phyloP scores from a whole-genome alignment of 768 basidiomycete genomes.

The Lentinula detonsa region DNA sequence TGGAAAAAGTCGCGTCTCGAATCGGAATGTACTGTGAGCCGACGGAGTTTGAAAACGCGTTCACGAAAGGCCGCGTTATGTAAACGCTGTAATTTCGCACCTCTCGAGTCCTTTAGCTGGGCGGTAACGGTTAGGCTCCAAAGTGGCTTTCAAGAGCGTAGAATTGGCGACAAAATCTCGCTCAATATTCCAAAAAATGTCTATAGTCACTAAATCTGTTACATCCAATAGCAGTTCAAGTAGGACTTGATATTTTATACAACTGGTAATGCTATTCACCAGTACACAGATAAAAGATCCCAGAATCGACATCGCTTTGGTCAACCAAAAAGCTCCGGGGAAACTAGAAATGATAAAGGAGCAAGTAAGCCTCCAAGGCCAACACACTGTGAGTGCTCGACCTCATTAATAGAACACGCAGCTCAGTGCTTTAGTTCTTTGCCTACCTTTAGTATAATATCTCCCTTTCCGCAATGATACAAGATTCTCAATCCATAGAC shows the following conservation, averaged over 20 bases:
- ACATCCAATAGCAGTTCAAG: neutral
- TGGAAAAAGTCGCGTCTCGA: neutral
- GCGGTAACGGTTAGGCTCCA: too few relatives aligned
- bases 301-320: neutral
- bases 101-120: too few relatives aligned
- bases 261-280: neutral
- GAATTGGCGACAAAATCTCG: too few relatives aligned
- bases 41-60: neutral
- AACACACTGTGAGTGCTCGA: neutral
- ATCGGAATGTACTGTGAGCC: neutral
- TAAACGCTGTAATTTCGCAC: too few relatives aligned
- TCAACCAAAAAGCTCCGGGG: neutral
- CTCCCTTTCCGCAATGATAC: neutral
- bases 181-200: neutral
- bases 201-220: neutral
- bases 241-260: neutral
- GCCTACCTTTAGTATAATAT: constrained; percentile 3
- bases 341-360: neutral
- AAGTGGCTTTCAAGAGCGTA: too few relatives aligned
- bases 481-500: neutral
- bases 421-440: constrained; percentile 2
- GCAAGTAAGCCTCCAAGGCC: neutral
- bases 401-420: neutral
- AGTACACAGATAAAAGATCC: neutral
- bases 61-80: too few relatives aligned